Percentiles rank a stretch among this genome's conserved stretches.
Evolutionary conservation across 2,329 filamentous ascomycete species (phyloP).

Genomic region (Niveomyces coronatus): DNA sequence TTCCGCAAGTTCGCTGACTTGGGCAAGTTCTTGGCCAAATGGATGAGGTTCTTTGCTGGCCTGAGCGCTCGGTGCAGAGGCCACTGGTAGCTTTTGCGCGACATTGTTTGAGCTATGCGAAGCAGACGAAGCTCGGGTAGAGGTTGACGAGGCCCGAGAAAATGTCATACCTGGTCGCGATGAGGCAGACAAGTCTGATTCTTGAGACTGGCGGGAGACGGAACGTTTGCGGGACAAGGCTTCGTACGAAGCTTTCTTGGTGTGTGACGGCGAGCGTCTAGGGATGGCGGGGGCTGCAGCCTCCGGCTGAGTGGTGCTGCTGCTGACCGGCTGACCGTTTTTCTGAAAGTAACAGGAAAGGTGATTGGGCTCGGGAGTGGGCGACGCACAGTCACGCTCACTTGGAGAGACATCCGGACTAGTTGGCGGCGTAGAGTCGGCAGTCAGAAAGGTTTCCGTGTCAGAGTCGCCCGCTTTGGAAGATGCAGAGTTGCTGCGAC

Average conservation of each 20-base stretch:
- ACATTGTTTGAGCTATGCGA: conserved; percentile 29
- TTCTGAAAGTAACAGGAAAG: conserved; percentile 55
- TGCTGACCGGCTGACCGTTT: conserved; percentile 30
- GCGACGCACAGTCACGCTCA: conserved; percentile 40
- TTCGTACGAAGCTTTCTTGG: conserved; percentile 71
- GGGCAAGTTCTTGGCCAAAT: conserved; percentile 80
- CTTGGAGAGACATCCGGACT: conserved; percentile 55
- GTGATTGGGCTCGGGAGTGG: conserved; percentile 53
- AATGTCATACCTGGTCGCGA: conserved; percentile 47
- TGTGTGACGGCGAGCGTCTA: conserved; percentile 72
- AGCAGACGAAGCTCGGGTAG: conserved; percentile 39
- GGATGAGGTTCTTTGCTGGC: conserved; percentile 46
- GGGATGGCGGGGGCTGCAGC: conserved; percentile 58
- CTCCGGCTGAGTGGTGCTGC: conserved; percentile 29
- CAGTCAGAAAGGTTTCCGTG: conserved; percentile 33
- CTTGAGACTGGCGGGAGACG: conserved; percentile 46
- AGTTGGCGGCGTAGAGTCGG: conserved; percentile 51
- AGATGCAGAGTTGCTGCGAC: conserved; percentile 37
- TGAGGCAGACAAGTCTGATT: conserved; percentile 41
- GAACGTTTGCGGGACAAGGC: conserved; percentile 58
- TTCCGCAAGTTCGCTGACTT: conserved; percentile 88
- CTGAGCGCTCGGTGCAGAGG: conserved; percentile 9
- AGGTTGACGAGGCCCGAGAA: conserved; percentile 47
- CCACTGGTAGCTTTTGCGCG: conserved; percentile 18
- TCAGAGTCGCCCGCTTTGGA: conserved; percentile 64